Evolutionary conservation across 805 yeast species (phyloP).

Genomic region (Candida morakotiae): DNA sequence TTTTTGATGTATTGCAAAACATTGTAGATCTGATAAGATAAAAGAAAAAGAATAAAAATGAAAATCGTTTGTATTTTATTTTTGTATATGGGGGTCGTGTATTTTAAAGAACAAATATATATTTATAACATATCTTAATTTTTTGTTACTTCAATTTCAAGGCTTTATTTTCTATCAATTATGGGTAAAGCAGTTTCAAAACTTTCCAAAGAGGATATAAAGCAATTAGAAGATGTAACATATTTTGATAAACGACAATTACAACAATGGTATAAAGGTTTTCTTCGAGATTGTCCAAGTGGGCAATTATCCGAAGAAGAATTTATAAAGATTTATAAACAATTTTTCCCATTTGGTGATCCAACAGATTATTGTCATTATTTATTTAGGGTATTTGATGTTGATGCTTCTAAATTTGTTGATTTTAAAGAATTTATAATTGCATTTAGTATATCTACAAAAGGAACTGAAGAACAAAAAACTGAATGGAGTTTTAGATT

Average conservation of each 20-base stretch:
- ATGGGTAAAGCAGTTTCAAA: constrained; percentile 98
- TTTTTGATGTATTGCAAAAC: not conserved
- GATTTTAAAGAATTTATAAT: constrained; percentile 91
- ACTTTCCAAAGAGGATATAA: constrained; percentile 83
- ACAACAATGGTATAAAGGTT: constrained; percentile 98
- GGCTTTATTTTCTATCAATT: not conserved
- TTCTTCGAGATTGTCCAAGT: constrained; percentile 86
- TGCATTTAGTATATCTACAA: constrained; percentile 78
- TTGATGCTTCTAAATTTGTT: constrained; percentile 71
- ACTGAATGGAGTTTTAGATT: constrained; percentile 85
- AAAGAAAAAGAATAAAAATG: not conserved
- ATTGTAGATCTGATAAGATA: not conserved
- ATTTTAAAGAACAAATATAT: not conserved
- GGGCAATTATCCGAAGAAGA: constrained; percentile 87
- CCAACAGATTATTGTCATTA: constrained; percentile 87
- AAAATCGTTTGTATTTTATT: not conserved
- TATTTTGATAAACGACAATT: constrained; percentile 90
- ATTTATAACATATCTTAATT: too few relatives aligned
- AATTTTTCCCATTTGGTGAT: constrained; percentile 97
- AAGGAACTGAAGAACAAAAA: constrained; percentile 84
- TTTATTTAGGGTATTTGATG: constrained; percentile 85
- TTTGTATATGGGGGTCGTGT: not conserved
- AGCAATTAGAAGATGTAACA: constrained; percentile 77
- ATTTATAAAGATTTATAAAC: constrained; percentile 87
- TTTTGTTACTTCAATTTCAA: not conserved